Base-by-base conservation (phyloP, 1,284 basidiomycete genomes). In the Abortiporus biennis region DNA sequence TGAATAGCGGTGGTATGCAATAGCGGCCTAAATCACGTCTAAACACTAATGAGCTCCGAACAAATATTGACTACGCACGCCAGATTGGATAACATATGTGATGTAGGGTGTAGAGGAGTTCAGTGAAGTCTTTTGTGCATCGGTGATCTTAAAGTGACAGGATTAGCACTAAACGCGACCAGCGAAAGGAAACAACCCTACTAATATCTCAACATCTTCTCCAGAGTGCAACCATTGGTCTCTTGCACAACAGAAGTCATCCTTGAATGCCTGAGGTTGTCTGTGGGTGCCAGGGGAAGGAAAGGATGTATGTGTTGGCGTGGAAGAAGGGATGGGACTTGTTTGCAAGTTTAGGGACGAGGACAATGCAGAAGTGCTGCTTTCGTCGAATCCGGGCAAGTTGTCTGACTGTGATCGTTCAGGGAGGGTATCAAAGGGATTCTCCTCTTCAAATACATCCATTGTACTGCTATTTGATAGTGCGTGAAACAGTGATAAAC, bases 81-180 rank as follows among this genome's bases (percentile, higher is more conserved):
- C 93, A 37, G 92, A 85, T 43, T 75, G 79, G 55, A 98, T 94
- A 47, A 95, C 80, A 70, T 99, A 99, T 51, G 88, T 84, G 61
- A 99, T 99, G 60, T 96, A 99, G 6, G 87, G 83, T 9, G 91
- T 85, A 43, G 76, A 80, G 16, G 91, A 78, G 55, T 90, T 90
- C 45, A 92, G 77, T 9, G 83, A 80, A 12, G 93, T 97, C 79
- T 99, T 99, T 67, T 90, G 82, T 3, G 95, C 95, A 61, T 99
- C 95, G 35, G 84, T 74, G 54, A 98, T 95, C 91, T 92, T 57
- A 20, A 30, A 38, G 6, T 3, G n/a, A n/a, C n/a, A n/a, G n/a
- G n/a, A n/a, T n/a, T n/a, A n/a, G n/a, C n/a, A n/a, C n/a, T 19
- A 4, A 4, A 8, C 15, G 25, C 5, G 38, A 19, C 20, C 19